Conservation (phyloP, 1,284 basidiomycete species). For the Neotropicomus parvogracilis region DNA sequence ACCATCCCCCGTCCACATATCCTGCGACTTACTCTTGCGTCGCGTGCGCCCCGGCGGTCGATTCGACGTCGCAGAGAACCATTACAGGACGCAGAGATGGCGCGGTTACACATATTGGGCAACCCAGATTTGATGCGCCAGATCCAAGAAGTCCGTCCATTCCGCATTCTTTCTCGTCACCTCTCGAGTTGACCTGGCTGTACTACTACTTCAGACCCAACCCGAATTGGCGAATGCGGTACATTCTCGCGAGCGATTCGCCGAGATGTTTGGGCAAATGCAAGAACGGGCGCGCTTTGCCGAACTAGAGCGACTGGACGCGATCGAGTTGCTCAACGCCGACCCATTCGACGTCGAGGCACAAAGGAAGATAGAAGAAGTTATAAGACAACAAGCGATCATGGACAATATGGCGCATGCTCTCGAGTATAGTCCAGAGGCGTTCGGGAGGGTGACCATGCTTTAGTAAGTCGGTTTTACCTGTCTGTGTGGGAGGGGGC, state of each 20-base stretch:
- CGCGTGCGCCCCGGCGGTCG: not conserved
- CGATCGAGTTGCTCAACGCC: slow-evolving; percentile 69
- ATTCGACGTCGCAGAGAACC: slow-evolving; percentile 40
- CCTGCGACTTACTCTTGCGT: not conserved
- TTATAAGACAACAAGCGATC: slow-evolving; percentile 86
- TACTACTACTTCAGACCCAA: slow-evolving; percentile 59
- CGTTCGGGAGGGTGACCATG: slow-evolving; percentile 94
- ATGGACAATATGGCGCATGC: slow-evolving; percentile 91
- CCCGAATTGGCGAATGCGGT: slow-evolving; percentile 80
- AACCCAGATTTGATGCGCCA: slow-evolving; percentile 79
- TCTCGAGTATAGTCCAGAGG: slow-evolving; percentile 88
- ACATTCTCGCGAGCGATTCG: slow-evolving; percentile 68
- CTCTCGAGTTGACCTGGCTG: not conserved
- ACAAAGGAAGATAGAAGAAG: slow-evolving; percentile 91
- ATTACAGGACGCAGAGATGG: slow-evolving; percentile 84
- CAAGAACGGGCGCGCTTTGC: slow-evolving; percentile 52
- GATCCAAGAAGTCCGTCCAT: slow-evolving; percentile 56
- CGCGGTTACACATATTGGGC: slow-evolving; percentile 83
- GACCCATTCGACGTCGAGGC: slow-evolving; percentile 92
- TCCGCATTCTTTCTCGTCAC: not conserved
- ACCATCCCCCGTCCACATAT: not conserved
- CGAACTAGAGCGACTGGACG: slow-evolving; percentile 55
- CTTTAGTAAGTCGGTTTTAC: slow-evolving; percentile 67
- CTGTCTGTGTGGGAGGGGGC: not conserved
- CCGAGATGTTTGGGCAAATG: slow-evolving; percentile 65